Percentiles rank a stretch among this genome's conserved stretches.
These are phyloP conservation scores for Colletotrichum karsti DNA, from an alignment of 2,329 filamentous ascomycete genomes.

Conservation along the genomic window DNA sequence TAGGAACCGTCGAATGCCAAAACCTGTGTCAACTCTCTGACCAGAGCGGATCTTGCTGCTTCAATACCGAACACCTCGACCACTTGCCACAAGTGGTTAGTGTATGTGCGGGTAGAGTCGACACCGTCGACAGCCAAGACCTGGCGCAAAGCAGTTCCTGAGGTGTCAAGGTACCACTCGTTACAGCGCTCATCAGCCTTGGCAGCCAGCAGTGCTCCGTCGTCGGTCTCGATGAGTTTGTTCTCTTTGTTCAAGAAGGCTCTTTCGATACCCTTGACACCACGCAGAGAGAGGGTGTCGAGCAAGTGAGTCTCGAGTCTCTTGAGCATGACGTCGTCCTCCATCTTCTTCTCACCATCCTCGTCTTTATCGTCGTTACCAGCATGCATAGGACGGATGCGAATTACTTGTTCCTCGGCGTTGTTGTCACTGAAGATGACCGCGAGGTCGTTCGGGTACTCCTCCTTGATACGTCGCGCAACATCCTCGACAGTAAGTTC, in stretches of 20 bases:
- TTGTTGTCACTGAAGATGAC: constrained; percentile 99
- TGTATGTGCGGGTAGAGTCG: constrained; percentile 85
- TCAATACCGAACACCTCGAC: constrained; percentile 97
- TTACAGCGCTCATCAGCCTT: constrained; percentile 80
- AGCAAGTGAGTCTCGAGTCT: constrained; percentile 90
- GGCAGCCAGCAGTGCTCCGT: constrained; percentile 78
- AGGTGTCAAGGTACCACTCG: constrained; percentile 97
- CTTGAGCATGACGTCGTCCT: constrained; percentile 94
- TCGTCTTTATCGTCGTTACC: constrained; percentile 79
- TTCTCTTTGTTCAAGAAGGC: constrained; percentile 91
- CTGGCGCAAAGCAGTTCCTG: constrained; percentile 84
- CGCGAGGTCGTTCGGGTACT: constrained; percentile 84
- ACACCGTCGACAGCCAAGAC: constrained; percentile 90
- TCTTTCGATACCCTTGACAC: constrained; percentile 87
- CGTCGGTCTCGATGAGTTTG: constrained; percentile 70
- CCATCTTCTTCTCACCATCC: constrained; percentile 66
- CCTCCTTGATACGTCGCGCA: constrained; percentile 86
- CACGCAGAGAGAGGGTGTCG: constrained; percentile 89
- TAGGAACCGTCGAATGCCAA: constrained; percentile 99
- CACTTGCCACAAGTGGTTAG: constrained; percentile 95
- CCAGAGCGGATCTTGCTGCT: constrained; percentile 85
- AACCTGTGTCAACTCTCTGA: constrained; percentile 90
- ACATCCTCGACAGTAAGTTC: constrained; percentile 92
- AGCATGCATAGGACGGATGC: constrained; percentile 81
- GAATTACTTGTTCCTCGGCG: constrained; percentile 92